These are phyloP conservation scores for Solanum chiquidenum DNA, from an alignment of 257 asterid species.

Conservation along the genomic window DNA sequence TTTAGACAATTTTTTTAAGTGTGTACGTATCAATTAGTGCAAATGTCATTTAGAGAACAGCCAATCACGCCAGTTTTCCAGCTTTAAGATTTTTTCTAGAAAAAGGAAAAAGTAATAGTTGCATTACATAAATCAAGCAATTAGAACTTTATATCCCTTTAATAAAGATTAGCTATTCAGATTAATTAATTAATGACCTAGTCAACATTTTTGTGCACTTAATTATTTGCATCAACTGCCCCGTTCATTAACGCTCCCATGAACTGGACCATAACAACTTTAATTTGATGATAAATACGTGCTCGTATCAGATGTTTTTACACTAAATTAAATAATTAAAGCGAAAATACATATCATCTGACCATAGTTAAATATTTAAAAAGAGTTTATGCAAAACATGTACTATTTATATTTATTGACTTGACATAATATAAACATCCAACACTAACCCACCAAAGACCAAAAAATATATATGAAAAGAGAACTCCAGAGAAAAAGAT, in stretches of 20 bases:
- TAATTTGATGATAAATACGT: too few species aligned
- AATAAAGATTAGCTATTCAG: not conserved
- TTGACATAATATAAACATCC: not conserved
- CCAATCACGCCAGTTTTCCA: not conserved
- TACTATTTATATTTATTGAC: not conserved
- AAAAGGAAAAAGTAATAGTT: not conserved
- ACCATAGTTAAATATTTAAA: not conserved
- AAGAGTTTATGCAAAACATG: not conserved
- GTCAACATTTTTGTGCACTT: not conserved
- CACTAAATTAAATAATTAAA: not conserved
- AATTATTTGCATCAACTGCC: not conserved
- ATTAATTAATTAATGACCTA: not conserved
- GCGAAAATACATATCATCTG: fast-evolving
- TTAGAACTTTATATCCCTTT: not conserved
- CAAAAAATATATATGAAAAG: not conserved
- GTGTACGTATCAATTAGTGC: not conserved
- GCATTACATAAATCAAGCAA: not conserved
- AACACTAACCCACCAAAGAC: too few species aligned
- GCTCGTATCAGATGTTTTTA: too few species aligned
- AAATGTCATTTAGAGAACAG: not conserved
- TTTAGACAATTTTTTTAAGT: not conserved
- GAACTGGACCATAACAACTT: too few species aligned
- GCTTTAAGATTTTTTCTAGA: not conserved
- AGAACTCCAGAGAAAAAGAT: not conserved
- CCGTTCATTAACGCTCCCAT: too few species aligned